Base-by-base conservation (phyloP, 1,284 basidiomycete genomes). In the Cystobasidiaceae sp. region DNA sequence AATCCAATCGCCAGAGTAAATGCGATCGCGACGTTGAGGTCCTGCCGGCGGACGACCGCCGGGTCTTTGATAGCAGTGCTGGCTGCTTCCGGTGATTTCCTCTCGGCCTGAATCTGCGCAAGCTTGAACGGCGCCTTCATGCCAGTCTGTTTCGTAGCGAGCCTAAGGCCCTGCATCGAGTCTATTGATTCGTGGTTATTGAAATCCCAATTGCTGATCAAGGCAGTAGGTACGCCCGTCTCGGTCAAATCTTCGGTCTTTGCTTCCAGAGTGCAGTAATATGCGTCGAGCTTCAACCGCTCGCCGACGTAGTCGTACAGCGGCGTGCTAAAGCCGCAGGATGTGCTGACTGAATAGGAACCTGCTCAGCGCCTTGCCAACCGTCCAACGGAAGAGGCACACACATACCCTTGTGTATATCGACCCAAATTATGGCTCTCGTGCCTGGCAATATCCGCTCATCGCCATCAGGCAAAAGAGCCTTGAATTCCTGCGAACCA, bases 351-450 rank as follows among this genome's bases (percentile, higher is more conserved):
- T 59, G 32, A 6, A n/a, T n/a, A n/a, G n/a, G 25, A 9, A 3
- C 13, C 7, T 37, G 15, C 8, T 21, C 4, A 3, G 8, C 15
- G 17, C 19, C 27, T 6, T n/a, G n/a, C 28, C 4, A 19, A 13
- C 37, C 6, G 5, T 23, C 15, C n/a, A 17, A 13, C 25, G 15
- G 21, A 6, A 15, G 13, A 34, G 9, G 41, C 13, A n/a, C n/a
- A 23, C n/a, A 32, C 30, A 30, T 25, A 59, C 56, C 56, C 28
- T 69, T 65, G n/a, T 69, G 63, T 0, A 72, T 54, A 39, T 72
- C 71, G 15, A 72, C 41, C 70, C 69, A 69, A 21, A 72, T 67
- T 55, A 72, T 56, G 7, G 63, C 52, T 17, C 71, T 39, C 3
- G 68, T 55, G 4, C 70, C 71, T 0, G 70, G 68, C 4, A 70